These are phyloP conservation scores for Mallotus repandus DNA, from an alignment of 441 rosid species.

Conservation along the genomic window DNA sequence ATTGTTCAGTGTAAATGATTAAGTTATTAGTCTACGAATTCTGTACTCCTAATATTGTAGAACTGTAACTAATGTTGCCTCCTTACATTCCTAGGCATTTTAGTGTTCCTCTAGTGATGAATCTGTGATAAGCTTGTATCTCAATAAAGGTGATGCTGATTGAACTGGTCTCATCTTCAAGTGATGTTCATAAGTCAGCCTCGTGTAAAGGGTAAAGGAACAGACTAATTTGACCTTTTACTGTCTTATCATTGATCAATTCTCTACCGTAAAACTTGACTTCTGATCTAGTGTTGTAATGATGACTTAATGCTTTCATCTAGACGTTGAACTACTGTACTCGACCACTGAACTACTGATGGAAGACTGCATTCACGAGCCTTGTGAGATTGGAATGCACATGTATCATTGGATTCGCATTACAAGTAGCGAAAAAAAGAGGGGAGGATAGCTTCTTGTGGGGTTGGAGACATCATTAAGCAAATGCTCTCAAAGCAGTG, in stretches of 20 bases:
- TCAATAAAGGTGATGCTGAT: slow-evolving; percentile 4
- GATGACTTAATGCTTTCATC: too few relatives aligned
- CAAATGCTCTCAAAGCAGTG: slow-evolving; percentile 3
- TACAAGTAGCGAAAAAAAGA: background rate
- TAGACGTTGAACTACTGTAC: background rate
- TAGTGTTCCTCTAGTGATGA: background rate
- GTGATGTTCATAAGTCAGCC: slow-evolving; percentile 5
- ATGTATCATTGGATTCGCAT: slow-evolving; percentile 27
- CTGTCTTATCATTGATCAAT: background rate
- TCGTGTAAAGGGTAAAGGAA: background rate
- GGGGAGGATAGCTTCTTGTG: slow-evolving; percentile 13
- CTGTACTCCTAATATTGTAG: background rate
- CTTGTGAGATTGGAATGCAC: background rate
- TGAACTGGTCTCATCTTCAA: background rate
- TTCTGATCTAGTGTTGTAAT: too few relatives aligned
- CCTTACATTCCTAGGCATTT: slow-evolving; percentile 1
- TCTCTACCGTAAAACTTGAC: background rate
- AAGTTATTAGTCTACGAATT: slow-evolving; percentile 9
- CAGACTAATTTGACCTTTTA: background rate
- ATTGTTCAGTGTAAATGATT: slow-evolving; percentile 18
- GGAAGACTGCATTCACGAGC: background rate
- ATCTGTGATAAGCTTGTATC: slow-evolving; percentile 9
- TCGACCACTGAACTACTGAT: background rate
- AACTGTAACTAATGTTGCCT: slow-evolving; percentile 1
- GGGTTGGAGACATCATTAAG: slow-evolving; percentile 30